These are phyloP conservation scores for Hypoxylon fragiforme DNA, from an alignment of 495 filamentous ascomycete species.

Conservation along the genomic window DNA sequence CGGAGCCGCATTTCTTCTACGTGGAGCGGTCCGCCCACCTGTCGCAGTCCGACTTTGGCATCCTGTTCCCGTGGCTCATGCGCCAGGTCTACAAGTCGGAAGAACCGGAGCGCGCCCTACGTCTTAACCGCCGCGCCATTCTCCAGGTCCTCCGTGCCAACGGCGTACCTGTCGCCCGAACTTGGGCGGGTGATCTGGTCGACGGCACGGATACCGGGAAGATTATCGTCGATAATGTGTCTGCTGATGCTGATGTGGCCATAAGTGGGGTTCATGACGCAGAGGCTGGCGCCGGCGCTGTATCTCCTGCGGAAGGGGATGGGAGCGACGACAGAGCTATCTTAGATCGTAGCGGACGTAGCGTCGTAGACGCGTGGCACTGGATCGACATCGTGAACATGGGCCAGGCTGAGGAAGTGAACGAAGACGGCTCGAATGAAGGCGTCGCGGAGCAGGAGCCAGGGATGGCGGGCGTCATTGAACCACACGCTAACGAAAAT, in stretches of 20 bases:
- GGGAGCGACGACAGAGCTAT: slow-evolving; percentile 44
- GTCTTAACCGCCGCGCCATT: slow-evolving; percentile 65
- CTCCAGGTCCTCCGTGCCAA: slow-evolving; percentile 61
- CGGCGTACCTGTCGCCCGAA: slow-evolving; percentile 55
- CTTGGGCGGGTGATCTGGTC: slow-evolving; percentile 52
- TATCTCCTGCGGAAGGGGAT: slow-evolving; percentile 7
- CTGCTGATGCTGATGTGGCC: neutral
- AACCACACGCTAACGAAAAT: too few species aligned
- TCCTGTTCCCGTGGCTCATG: slow-evolving; percentile 71
- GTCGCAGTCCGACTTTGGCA: slow-evolving; percentile 75
- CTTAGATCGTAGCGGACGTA: slow-evolving; percentile 38
- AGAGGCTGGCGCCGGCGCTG: slow-evolving; percentile 2
- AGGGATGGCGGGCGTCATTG: slow-evolving; percentile 47
- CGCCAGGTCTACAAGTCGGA: slow-evolving; percentile 59
- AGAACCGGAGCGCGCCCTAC: slow-evolving; percentile 63
- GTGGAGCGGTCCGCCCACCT: slow-evolving; percentile 66
- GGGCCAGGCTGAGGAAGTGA: slow-evolving; percentile 36
- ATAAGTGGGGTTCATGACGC: neutral
- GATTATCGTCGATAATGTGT: neutral
- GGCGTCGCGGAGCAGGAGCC: slow-evolving; percentile 41
- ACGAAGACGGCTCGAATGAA: slow-evolving; percentile 18
- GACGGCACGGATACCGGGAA: slow-evolving; percentile 37
- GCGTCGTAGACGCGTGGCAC: slow-evolving; percentile 35
- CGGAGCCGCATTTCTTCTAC: slow-evolving; percentile 64
- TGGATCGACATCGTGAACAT: slow-evolving; percentile 52